phyloP scores from a whole-genome alignment of 2,329 filamentous ascomycete species.

The Diaporthe helianthi region DNA sequence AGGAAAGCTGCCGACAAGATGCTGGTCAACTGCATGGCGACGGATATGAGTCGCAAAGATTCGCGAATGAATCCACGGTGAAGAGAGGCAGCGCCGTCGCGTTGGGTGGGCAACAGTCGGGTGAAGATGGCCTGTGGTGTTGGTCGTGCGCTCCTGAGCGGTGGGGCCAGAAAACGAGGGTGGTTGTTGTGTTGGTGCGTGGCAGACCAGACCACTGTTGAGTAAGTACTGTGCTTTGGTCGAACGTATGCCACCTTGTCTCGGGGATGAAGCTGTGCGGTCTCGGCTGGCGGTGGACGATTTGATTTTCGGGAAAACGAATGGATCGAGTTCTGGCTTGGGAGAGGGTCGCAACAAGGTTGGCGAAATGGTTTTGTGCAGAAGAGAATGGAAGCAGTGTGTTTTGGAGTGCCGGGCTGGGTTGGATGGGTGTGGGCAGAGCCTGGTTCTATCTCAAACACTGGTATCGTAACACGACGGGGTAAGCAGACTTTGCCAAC shows the following conservation, averaged over 20 bases:
- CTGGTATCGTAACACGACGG: slow-evolving; percentile 37
- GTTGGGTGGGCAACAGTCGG: slow-evolving; percentile 1
- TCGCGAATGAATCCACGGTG: slow-evolving; percentile 32
- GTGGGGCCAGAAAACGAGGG: neutral
- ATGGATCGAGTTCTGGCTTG: slow-evolving; percentile 28
- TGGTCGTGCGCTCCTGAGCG: slow-evolving; percentile 14
- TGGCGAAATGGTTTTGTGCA: slow-evolving; percentile 26
- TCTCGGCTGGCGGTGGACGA: slow-evolving; percentile 30
- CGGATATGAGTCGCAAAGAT: slow-evolving; percentile 8
- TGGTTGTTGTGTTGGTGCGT: slow-evolving; percentile 14
- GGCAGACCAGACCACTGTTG: neutral
- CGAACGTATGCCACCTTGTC: slow-evolving; percentile 23
- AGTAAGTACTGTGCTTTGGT: neutral
- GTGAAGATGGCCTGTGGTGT: neutral
- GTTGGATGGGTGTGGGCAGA: slow-evolving; percentile 18
- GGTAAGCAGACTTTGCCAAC: slow-evolving; percentile 61
- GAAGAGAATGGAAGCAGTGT: slow-evolving; percentile 36
- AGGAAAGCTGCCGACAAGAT: slow-evolving; percentile 57
- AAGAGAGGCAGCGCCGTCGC: slow-evolving; percentile 10
- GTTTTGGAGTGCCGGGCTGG: slow-evolving; percentile 41
- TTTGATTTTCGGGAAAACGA: slow-evolving; percentile 35
- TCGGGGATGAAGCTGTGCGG: neutral
- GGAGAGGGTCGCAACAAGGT: slow-evolving; percentile 22
- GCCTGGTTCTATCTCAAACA: slow-evolving; percentile 33
- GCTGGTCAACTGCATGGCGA: slow-evolving; percentile 52